Conservation (phyloP, 73 alveolate species). For the Stentor roeselii region DNA sequence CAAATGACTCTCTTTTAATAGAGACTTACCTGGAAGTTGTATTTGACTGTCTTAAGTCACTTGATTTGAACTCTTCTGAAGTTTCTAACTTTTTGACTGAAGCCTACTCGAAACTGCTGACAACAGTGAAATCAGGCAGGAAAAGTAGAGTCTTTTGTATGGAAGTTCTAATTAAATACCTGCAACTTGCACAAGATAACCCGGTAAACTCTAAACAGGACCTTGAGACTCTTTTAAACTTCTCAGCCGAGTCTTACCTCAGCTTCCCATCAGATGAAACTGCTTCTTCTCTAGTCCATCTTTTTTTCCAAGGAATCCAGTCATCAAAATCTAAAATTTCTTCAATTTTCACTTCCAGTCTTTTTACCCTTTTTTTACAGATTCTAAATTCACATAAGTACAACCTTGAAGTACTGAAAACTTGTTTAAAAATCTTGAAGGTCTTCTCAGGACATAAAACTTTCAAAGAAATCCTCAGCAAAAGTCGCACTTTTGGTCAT, state of each 20-base stretch:
- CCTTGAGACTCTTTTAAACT: too few relatives aligned
- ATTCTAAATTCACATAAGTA: not conserved
- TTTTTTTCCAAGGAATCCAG: too few relatives aligned
- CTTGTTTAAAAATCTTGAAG: not conserved
- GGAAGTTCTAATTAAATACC: not conserved
- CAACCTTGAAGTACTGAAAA: not conserved
- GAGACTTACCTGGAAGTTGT: not conserved
- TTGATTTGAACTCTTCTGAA: not conserved
- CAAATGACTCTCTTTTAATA: not conserved
- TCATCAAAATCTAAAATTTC: too few relatives aligned
- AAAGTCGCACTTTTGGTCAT: not conserved
- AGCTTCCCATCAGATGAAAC: too few relatives aligned
- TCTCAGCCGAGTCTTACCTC: too few relatives aligned
- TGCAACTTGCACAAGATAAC: not conserved
- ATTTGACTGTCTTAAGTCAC: not conserved
- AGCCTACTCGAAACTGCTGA: not conserved
- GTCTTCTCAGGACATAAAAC: not conserved
- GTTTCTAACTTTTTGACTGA: too few relatives aligned
- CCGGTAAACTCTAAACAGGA: too few relatives aligned
- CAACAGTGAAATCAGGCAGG: not conserved
- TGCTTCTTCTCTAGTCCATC: too few relatives aligned
- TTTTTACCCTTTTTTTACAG: not conserved
- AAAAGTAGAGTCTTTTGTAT: too few relatives aligned
- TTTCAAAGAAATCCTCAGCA: not conserved
- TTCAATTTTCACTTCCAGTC: not conserved